These are phyloP conservation scores for Mycosphaerella sp. DNA, from an alignment of 2,329 filamentous ascomycete genomes.

Conservation along the genomic window DNA sequence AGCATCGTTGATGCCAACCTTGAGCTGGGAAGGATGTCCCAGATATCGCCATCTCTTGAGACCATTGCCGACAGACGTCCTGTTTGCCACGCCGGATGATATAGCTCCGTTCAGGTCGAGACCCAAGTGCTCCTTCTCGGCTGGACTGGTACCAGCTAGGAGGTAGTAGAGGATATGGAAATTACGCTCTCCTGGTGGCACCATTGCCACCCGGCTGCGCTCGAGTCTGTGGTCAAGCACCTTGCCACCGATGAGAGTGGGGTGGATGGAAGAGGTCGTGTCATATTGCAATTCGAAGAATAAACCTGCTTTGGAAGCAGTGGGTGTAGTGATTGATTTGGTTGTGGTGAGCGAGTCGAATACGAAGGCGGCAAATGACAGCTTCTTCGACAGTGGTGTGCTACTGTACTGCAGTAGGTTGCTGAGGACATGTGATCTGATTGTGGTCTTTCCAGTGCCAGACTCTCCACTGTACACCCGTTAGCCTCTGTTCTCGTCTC, in stretches of 20 bases:
- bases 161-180: constrained; percentile 97
- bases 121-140: constrained; percentile 81
- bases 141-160: constrained; percentile 79
- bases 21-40: constrained; percentile 92
- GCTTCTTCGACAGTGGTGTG: constrained; percentile 85
- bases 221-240: constrained; percentile 89
- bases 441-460: constrained; percentile 89
- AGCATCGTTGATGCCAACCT: constrained; percentile 91
- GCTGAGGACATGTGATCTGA: constrained; percentile 81
- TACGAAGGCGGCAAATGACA: constrained; percentile 88
- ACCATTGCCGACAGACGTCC: constrained; percentile 48
- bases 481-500: constrained; percentile 12
- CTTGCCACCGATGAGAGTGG: constrained; percentile 87
- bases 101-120: constrained; percentile 43
- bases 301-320: constrained; percentile 88
- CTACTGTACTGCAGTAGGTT: constrained; percentile 83
- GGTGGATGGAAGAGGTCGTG: constrained; percentile 74
- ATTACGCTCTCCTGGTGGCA: constrained; percentile 92
- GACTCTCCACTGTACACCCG: constrained; percentile 69
- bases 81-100: constrained; percentile 52
- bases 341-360: constrained; percentile 96
- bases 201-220: constrained; percentile 80
- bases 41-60: constrained; percentile 92
- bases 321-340: constrained; percentile 91
- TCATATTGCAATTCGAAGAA: constrained; percentile 98